phyloP scores from a whole-genome alignment of 176 grass and related monocot genomes.

The Eragrostis nindensis region DNA sequence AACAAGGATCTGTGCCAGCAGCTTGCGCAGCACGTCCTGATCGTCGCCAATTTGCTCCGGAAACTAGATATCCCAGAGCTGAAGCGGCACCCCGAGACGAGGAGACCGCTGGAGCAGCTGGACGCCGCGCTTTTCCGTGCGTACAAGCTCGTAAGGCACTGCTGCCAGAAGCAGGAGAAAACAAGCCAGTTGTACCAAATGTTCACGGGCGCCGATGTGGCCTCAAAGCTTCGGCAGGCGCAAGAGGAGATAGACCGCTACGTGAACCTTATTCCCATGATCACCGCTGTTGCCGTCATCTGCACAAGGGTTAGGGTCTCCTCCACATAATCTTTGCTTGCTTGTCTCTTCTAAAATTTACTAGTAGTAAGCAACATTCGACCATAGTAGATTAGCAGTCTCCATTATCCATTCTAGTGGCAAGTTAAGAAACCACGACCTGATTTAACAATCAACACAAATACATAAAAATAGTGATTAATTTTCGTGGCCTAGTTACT shows the following conservation, averaged over 20 bases:
- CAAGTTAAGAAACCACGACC: too few species aligned
- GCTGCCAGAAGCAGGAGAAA: slow-evolving; percentile 25
- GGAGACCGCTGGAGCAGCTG: slow-evolving; percentile 53
- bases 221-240: slow-evolving; percentile 49
- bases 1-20: slow-evolving; percentile 28
- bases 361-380: too few species aligned
- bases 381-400: too few species aligned
- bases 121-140: slow-evolving; percentile 38
- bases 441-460: too few species aligned
- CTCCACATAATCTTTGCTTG: too few species aligned
- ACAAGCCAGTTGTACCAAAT: slow-evolving; percentile 49
- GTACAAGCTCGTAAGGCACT: slow-evolving; percentile 38
- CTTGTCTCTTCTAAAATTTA: too few species aligned
- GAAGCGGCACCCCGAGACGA: slow-evolving; percentile 48
- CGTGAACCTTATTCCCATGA: slow-evolving; percentile 52
- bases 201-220: slow-evolving; percentile 45
- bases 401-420: too few species aligned
- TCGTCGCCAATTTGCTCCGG: slow-evolving; percentile 29
- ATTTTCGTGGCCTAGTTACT: too few species aligned
- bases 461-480: too few species aligned
- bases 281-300: slow-evolving; percentile 37
- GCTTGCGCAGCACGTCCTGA: slow-evolving; percentile 45
- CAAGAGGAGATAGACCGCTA: slow-evolving; percentile 67
- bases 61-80: slow-evolving; percentile 42
- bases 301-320: too few species aligned